Evolutionary conservation across 305 asterid species (phyloP), one percentile per base, ranked within the genome.

Genomic region (Salvia sclarea): DNA sequence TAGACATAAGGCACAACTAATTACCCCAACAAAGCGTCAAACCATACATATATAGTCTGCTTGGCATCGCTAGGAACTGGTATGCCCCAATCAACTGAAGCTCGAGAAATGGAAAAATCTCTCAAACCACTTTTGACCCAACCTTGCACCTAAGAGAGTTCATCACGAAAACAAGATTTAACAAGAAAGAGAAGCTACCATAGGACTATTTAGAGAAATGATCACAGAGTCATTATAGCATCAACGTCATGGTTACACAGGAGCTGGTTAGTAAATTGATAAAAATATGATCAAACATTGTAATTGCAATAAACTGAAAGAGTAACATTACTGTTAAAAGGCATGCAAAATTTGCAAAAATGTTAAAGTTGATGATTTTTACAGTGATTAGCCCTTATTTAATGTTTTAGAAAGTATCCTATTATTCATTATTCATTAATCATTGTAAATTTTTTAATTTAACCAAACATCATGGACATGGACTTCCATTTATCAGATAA

Each of bases 1-100:
- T 28, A 66, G 69, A 58, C 45, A 16, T 33, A 44, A 72, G 76
- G 67, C 49, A 64, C 56, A 61, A 69, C 50, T 65, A 50, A 82
- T 91, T 88, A 94, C 98, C 98, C 98, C 86, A 91, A 68, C 68
- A 94, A 80, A 74, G 98, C 98, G 81, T 94, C 98, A 86, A 94
- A 94, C 98, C 98, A 94, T 37, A 94, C 98, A 78, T 94, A 94
- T 69, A 94, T 91, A 70, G 97, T 94, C 76, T 91, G 98, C 62
- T 88, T 80, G 41, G 81, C 8, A 72, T 94, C 98, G 74, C 86
- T 81, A 49, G 97, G 98, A 74, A 91, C 96, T 43, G 81, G 83
- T 72, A 94, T 88, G 40, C 98, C 98, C 98, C 98, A 94, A 73
- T 75, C 85, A 65, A 91, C 96, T n/a, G 91, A 81, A 65, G 96